These are phyloP conservation scores for Capsella rubella DNA, from an alignment of 441 rosid genomes.

Conservation along the genomic window DNA sequence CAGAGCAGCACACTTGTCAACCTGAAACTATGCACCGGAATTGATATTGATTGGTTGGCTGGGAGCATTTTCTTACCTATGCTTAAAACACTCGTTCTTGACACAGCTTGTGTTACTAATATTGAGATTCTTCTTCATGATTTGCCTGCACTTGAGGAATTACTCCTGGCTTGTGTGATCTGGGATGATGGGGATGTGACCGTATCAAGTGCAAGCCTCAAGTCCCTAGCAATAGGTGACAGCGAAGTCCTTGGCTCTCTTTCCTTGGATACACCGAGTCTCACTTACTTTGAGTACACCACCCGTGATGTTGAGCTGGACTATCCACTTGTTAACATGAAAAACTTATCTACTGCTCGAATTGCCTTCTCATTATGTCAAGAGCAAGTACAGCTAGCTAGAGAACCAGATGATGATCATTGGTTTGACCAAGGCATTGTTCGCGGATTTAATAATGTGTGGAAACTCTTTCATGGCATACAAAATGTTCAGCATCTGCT, in stretches of 20 bases:
- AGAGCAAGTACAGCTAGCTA: background rate
- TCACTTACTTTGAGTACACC: background rate
- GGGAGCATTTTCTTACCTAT: background rate
- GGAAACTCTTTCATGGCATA: background rate
- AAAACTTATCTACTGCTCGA: background rate
- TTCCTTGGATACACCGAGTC: background rate
- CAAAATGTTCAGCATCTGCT: background rate
- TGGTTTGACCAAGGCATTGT: background rate
- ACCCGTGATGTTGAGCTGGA: background rate
- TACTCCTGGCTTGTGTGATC: background rate
- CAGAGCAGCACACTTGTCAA: background rate
- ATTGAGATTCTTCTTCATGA: background rate
- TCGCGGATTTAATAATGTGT: background rate
- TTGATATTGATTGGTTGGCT: background rate
- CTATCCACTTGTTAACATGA: background rate
- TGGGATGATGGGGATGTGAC: background rate
- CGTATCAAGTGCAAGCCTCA: constrained; percentile 11
- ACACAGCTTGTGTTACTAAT: background rate
- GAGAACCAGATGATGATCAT: background rate
- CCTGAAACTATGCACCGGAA: background rate
- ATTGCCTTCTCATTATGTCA: background rate
- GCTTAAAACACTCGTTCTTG: background rate
- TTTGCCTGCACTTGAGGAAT: background rate
- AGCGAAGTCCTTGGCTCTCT: background rate
- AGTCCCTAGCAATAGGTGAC: background rate